phyloP scores from a whole-genome alignment of 805 yeast genomes.

The Candida sonorensis region DNA sequence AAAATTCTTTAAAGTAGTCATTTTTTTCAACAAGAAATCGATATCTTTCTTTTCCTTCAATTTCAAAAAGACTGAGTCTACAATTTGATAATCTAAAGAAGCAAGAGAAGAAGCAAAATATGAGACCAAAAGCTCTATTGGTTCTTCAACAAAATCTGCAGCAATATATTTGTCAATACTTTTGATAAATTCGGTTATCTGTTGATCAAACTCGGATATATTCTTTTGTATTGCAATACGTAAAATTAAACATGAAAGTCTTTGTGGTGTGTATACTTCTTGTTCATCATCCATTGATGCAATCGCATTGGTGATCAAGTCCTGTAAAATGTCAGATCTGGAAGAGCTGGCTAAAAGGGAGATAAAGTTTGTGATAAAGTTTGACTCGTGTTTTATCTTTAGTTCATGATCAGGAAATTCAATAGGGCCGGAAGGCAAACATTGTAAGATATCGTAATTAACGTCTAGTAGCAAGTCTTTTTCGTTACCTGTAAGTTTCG shows the following conservation, averaged over 20 bases:
- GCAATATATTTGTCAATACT: slow-evolving; percentile 27
- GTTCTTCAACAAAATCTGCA: slow-evolving; percentile 22
- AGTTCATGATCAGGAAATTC: slow-evolving; percentile 10
- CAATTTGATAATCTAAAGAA: slow-evolving; percentile 26
- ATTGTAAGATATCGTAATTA: slow-evolving; percentile 14
- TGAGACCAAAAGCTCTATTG: slow-evolving; percentile 26
- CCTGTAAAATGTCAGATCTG: slow-evolving; percentile 13
- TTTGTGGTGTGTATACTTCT: slow-evolving; percentile 14
- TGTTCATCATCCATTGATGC: slow-evolving; percentile 21
- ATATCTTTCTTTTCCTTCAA: slow-evolving; percentile 15
- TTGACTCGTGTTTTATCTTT: slow-evolving; percentile 4
- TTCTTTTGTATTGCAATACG: slow-evolving; percentile 21
- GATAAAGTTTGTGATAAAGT: slow-evolving; percentile 20
- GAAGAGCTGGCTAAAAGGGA: slow-evolving; percentile 10
- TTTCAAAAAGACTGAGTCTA: slow-evolving; percentile 31
- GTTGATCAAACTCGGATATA: slow-evolving; percentile 11
- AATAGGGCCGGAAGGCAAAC: slow-evolving; percentile 17
- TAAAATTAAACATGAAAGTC: slow-evolving; percentile 23
- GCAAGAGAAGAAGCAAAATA: slow-evolving; percentile 16
- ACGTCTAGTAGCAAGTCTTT: slow-evolving; percentile 18
- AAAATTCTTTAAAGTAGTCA: slow-evolving; percentile 11
- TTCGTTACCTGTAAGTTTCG: slow-evolving; percentile 10
- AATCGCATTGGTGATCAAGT: slow-evolving; percentile 18
- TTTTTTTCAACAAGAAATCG: slow-evolving; percentile 2
- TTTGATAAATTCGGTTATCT: slow-evolving; percentile 28